Evolutionary conservation across 176 grass and related monocot species (phyloP).

Genomic region (Saccharum spontaneum): DNA sequence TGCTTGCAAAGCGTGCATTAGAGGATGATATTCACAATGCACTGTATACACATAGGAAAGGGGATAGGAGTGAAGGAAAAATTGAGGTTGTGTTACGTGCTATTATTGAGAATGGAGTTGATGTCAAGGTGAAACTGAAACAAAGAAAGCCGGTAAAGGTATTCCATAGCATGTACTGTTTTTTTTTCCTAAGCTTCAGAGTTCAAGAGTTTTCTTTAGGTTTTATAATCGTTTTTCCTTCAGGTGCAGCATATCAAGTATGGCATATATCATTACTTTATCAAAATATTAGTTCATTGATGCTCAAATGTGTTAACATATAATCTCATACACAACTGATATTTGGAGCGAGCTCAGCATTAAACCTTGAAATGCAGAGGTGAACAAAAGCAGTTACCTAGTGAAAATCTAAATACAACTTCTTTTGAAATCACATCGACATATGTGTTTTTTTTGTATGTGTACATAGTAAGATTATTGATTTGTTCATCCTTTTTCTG

Average conservation of each 20-base stretch:
- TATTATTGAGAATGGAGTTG: constrained; percentile 65
- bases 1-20: constrained; percentile 58
- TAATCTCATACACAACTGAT: not conserved
- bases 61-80: constrained; percentile 66
- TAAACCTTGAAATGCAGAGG: not conserved
- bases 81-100: constrained; percentile 49
- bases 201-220: not conserved
- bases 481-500: no score
- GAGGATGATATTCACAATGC: constrained; percentile 77
- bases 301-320: not conserved
- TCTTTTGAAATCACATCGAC: not conserved
- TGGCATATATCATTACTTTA: not conserved
- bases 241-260: not conserved
- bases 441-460: not conserved
- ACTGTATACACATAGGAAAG: constrained; percentile 72
- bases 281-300: not conserved
- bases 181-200: not conserved
- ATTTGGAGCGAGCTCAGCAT: not conserved
- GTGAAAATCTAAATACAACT: not conserved
- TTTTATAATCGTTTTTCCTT: not conserved
- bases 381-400: not conserved
- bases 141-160: constrained; percentile 46
- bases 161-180: not conserved
- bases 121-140: constrained; percentile 79
- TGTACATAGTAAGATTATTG: not conserved